A percentile compares a stretch with the other conserved stretches of the same genome.
These are phyloP conservation scores for Cladosporium sp. DNA, from an alignment of 2,329 filamentous ascomycete genomes.

Conservation along the genomic window DNA sequence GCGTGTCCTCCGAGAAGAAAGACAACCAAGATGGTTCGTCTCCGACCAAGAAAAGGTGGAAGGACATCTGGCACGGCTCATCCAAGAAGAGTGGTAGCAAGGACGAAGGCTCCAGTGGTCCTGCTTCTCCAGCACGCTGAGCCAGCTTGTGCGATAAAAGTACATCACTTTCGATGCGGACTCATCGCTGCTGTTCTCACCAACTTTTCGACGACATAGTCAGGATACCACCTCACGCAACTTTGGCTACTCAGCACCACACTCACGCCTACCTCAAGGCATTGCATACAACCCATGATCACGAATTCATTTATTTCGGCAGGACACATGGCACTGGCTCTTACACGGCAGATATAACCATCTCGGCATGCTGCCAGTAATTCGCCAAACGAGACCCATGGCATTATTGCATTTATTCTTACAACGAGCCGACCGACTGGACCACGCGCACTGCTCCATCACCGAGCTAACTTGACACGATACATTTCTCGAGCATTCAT, in stretches of 20 bases:
- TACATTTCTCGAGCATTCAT: neutral
- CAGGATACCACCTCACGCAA: neutral
- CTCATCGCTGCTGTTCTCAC: neutral
- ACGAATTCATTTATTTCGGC: no score
- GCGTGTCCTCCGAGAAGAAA: conserved; percentile 23
- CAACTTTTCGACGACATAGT: neutral
- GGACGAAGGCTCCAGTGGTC: neutral
- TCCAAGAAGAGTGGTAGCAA: neutral
- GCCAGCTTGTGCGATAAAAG: neutral
- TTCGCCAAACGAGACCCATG: no score
- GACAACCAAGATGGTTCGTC: conserved; percentile 14
- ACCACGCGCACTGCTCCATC: no score
- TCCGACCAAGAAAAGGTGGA: conserved; percentile 29
- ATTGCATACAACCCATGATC: neutral
- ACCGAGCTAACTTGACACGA: neutral
- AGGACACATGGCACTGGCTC: no score
- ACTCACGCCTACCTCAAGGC: neutral
- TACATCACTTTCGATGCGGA: neutral
- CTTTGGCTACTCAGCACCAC: neutral
- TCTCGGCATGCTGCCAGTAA: no score
- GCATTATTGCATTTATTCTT: no score
- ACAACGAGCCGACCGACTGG: no score
- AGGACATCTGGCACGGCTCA: conserved; percentile 25
- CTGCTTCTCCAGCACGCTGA: neutral
- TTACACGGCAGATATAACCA: no score